Conservation (phyloP, 108 stramenopile genomes). For the Epithemia pelagica region DNA sequence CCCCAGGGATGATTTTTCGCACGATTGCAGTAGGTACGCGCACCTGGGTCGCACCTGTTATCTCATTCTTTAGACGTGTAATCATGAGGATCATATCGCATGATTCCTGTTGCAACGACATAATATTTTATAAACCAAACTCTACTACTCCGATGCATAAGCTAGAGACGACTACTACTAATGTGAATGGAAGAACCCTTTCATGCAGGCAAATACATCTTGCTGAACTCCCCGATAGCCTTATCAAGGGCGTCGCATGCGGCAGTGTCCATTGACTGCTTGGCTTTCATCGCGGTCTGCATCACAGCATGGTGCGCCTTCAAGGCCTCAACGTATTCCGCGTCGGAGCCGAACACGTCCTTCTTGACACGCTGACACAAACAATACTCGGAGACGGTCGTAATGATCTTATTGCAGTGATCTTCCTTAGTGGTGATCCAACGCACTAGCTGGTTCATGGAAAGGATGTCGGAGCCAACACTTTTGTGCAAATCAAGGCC, state of each 20-base stretch:
- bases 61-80: no score
- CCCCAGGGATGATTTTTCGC: no score
- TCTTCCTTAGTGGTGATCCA: slow-evolving; percentile 83
- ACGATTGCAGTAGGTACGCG: no score
- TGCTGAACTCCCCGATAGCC: slow-evolving; percentile 59
- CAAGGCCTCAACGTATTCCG: slow-evolving; percentile 63
- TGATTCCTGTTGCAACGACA: no score
- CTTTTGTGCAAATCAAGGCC: slow-evolving; percentile 46
- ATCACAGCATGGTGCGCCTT: slow-evolving; percentile 70
- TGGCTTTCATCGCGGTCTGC: slow-evolving; percentile 76
- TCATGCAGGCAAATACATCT: slow-evolving; percentile 46
- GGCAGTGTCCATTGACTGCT: slow-evolving; percentile 59
- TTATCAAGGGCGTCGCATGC: slow-evolving; percentile 61
- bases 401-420: slow-evolving; percentile 65
- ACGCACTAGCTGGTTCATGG: slow-evolving; percentile 70
- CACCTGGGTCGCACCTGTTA: no score
- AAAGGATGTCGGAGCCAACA: slow-evolving; percentile 31
- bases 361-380: slow-evolving; percentile 78
- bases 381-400: slow-evolving; percentile 56
- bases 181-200: no score
- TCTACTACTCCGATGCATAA: no score
- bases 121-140: no score
- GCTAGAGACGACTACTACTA: no score
- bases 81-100: no score
- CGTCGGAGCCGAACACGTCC: slow-evolving; percentile 45